These are phyloP conservation scores for Phytophthora lateralis DNA, from an alignment of 352 stramenopile genomes.

Conservation along the genomic window DNA sequence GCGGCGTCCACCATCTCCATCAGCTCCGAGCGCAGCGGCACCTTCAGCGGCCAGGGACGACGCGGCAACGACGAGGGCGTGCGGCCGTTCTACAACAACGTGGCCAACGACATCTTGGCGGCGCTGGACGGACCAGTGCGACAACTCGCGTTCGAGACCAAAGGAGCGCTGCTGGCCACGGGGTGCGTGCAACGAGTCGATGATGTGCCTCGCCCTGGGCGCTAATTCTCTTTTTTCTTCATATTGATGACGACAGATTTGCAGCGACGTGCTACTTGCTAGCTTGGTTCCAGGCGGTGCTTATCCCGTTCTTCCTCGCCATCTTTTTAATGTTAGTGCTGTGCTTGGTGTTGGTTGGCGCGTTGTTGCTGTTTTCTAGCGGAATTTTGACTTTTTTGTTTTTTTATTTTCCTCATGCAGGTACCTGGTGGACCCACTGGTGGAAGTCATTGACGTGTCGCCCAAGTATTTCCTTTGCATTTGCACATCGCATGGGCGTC, in stretches of 20 bases:
- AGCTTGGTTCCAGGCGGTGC: slow-evolving; percentile 83
- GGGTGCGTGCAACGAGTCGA: slow-evolving; percentile 45
- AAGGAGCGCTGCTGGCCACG: slow-evolving; percentile 81
- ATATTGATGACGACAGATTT: slow-evolving; percentile 40
- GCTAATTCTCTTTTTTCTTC: slow-evolving; percentile 11
- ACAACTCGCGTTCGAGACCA: slow-evolving; percentile 78
- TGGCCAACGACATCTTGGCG: slow-evolving; percentile 63
- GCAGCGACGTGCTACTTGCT: slow-evolving; percentile 82
- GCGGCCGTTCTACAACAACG: slow-evolving; percentile 50
- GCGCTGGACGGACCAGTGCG: slow-evolving; percentile 70
- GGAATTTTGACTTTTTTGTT: background rate
- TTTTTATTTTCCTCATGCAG: slow-evolving; percentile 24
- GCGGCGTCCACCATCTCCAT: slow-evolving; percentile 37
- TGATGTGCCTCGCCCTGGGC: background rate
- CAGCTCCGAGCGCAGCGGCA: slow-evolving; percentile 32
- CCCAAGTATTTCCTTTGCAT: slow-evolving; percentile 88
- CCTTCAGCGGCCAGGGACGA: slow-evolving; percentile 20
- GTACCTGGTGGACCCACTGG: slow-evolving; percentile 86
- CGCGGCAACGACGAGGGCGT: slow-evolving; percentile 13
- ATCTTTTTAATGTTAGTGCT: slow-evolving; percentile 84
- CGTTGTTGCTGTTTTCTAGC: background rate
- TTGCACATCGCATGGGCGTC: slow-evolving; percentile 78
- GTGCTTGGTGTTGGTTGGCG: too few relatives aligned
- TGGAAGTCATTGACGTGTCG: slow-evolving; percentile 89
- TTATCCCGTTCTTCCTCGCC: slow-evolving; percentile 88